Base-by-base conservation (phyloP, 2,329 filamentous ascomycete species). In the Alternaria dauci region DNA sequence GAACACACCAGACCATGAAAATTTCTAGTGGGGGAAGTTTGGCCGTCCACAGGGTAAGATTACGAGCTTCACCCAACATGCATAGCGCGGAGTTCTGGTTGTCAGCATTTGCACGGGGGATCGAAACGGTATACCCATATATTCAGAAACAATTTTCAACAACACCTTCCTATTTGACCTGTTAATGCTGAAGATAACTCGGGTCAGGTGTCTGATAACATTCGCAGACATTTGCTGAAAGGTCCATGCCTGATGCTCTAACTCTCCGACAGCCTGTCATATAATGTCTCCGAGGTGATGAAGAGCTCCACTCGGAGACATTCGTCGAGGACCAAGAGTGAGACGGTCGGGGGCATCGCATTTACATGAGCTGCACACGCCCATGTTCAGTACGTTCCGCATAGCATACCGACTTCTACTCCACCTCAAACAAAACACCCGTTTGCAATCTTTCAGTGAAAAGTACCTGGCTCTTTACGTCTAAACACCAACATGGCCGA, bases 71-170 rank as follows among this genome's bases (percentile, higher is more conserved):
- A 3, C 5, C 20, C 23, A 38, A 41, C 7, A 32, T 23, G 36
- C 51, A 53, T 53, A 53, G 51, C 38, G 51, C 38, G 51, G 51
- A 39, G 51, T 53, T 53, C 32, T 18, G 34, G 25, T 26, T 52
- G 50, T 26, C 36, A 52, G 50, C 50, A 52, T 52, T 52, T 52
- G n/a, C 50, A 41, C 1, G 25, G 50, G 30, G 8, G 36, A 41
- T 52, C 26, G 38, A 43, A 32, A 53, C 43, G 39, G 36, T 52
- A 52, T 52, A 52, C 50, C 50, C 50, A 52, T 28, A 14, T 41
- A 30, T 50, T 46, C 43, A 46, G 30, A 30, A 7, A 30, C 20
- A 20, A 14, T 46, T 46, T 30, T 30, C 9, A 46, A 16, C 16
- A 46, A 5, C 43, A 46, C n/a, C 18, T 32, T 23, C 18, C 18